Base-by-base conservation (phyloP, 768 basidiomycete genomes). In the Mycena albidolilacea region DNA sequence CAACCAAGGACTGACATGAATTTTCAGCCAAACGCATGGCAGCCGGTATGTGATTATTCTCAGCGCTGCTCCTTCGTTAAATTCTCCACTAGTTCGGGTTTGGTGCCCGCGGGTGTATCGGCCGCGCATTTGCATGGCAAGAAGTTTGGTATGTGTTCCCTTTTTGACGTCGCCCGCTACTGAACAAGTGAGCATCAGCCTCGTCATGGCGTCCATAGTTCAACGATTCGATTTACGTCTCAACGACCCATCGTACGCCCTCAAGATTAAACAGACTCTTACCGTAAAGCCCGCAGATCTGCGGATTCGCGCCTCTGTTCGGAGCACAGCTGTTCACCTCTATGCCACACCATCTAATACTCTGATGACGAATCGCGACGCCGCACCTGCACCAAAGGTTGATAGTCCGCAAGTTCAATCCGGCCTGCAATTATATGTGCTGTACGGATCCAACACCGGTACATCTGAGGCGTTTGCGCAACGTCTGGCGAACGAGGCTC, bases 401-500 rank as follows among this genome's bases (percentile, higher is more conserved):
- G 14, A 14, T 43, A 14, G 10, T 43, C 41, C 41, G 41, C 41
- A 43, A 6, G 41, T 9, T 43, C 41, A 30, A 30, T 14, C 41
- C 14, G 41, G 41, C 41, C 37, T 80, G 50, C 82, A 80, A 43
- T 48, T 87, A 64, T 84, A 85, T 62, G 78, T 86, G n/a, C 76
- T 84, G 38, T 87, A 85, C 74, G 85, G 87, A 1, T 86, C 85
- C 35, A 89, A 89, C 78, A 84, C 86, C 10, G 87, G 87, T 8
- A 85, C 86, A 0, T 87, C 84, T 21, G 85, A 89, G 77, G 81
- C 82, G 41, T 87, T 89, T 69, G 87, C 87, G 19, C 84, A 86
- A 76, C 77, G 86, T 35, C 78, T 88, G 17, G 85, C 83, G 11
- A 82, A 80, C 52, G 82, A 82, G 58, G 85, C 85, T 1, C 67